phyloP scores from a whole-genome alignment of 1,284 basidiomycete species.

The Chiua sp. region DNA sequence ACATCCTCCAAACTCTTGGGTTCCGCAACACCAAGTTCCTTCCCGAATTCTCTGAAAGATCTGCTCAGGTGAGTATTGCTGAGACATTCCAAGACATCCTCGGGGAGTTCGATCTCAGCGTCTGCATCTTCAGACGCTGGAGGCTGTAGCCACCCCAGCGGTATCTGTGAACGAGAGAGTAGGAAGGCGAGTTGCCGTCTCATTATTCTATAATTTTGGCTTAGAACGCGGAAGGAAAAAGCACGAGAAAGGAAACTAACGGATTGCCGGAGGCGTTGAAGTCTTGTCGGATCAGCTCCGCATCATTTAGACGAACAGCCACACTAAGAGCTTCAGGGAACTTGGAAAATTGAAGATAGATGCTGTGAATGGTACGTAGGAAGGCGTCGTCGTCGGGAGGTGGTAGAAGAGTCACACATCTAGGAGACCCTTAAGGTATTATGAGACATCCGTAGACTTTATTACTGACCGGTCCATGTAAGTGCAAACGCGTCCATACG shows the following conservation, averaged over 20 bases:
- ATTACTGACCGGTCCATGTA: constrained; percentile 91
- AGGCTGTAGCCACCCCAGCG: constrained; percentile 87
- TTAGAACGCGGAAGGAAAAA: constrained; percentile 20
- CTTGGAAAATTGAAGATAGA: constrained; percentile 89
- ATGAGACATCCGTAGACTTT: not conserved
- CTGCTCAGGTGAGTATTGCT: constrained; percentile 85
- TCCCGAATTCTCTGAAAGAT: constrained; percentile 92
- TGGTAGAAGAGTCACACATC: constrained; percentile 90
- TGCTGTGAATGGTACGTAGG: constrained; percentile 87
- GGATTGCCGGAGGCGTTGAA: constrained; percentile 89
- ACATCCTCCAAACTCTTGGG: constrained; percentile 96
- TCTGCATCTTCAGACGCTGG: constrained; percentile 57
- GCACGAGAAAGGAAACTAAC: constrained; percentile 46
- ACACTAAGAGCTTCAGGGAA: constrained; percentile 93
- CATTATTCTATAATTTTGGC: constrained; percentile 68
- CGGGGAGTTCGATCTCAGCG: constrained; percentile 73
- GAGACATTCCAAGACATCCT: constrained; percentile 85
- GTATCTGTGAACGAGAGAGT: constrained; percentile 92
- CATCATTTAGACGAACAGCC: constrained; percentile 87
- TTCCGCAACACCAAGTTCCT: constrained; percentile 92
- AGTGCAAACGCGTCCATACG: constrained; percentile 91
- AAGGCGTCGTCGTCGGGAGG: constrained; percentile 95
- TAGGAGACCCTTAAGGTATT: constrained; percentile 37
- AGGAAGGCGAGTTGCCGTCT: constrained; percentile 95
- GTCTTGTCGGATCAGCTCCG: constrained; percentile 81